A percentile compares a stretch with the other conserved stretches of the same genome.
Conservation (phyloP, 108 stramenopile genomes). For the Fragilariopsis cylindrus region DNA sequence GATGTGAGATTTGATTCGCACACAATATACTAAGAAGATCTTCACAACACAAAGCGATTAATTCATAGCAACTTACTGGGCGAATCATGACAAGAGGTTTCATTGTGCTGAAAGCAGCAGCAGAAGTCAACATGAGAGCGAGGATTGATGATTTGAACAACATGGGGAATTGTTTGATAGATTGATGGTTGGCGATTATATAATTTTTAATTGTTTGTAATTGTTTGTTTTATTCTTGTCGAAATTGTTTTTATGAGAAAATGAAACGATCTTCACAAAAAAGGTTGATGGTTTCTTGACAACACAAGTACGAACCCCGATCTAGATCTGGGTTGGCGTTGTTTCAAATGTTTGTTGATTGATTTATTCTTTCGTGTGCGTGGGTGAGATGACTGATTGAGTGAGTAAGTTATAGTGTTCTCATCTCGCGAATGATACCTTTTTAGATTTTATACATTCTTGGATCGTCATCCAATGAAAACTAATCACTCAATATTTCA, state of each 20-base stretch:
- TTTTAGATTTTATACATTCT: too few species aligned
- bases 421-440: too few species aligned
- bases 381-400: too few species aligned
- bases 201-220: not conserved
- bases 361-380: too few species aligned
- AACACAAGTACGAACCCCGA: too few species aligned
- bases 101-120: slow-evolving; percentile 29
- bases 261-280: not conserved
- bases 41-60: too few species aligned
- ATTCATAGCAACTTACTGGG: slow-evolving; percentile 22
- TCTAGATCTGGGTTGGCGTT: too few species aligned
- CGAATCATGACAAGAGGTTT: slow-evolving; percentile 18
- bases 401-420: too few species aligned
- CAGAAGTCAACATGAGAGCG: slow-evolving; percentile 18
- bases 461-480: too few species aligned
- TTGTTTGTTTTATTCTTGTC: slow-evolving; percentile 1
- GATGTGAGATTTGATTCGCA: not conserved
- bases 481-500: too few species aligned
- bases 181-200: not conserved
- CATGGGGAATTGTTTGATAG: slow-evolving; percentile 18
- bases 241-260: not conserved
- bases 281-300: too few species aligned
- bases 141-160: slow-evolving; percentile 18
- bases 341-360: too few species aligned
- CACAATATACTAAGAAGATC: not conserved